A percentile compares a stretch with the other conserved stretches of the same genome.
Conservation (phyloP, 2,329 filamentous ascomycete species). For the Stylonectria norvegica region DNA sequence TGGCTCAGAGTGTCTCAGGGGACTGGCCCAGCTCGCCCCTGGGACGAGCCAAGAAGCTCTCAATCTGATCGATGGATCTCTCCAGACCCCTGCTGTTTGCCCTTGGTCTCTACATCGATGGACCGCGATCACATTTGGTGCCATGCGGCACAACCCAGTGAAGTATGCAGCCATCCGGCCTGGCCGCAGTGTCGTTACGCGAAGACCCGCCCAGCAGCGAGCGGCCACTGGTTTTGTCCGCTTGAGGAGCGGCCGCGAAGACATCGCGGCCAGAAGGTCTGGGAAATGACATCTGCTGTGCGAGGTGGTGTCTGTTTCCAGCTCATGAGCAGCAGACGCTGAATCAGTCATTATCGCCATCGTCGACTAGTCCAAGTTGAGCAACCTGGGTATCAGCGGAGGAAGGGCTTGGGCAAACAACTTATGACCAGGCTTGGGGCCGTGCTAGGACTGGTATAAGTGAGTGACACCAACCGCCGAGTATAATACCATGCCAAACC, state of each 20-base stretch:
- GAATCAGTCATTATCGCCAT: slow-evolving; percentile 10
- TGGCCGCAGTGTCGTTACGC: slow-evolving; percentile 7
- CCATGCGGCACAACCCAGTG: slow-evolving; percentile 12
- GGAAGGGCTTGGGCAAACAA: slow-evolving; percentile 17
- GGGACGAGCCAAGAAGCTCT: slow-evolving; percentile 16
- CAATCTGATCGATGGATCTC: slow-evolving; percentile 17
- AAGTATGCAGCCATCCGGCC: slow-evolving; percentile 4
- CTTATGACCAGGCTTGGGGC: slow-evolving; percentile 7
- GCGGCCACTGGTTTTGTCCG: slow-evolving; percentile 2
- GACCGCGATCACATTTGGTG: slow-evolving; percentile 8
- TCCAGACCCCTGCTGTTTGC: slow-evolving; percentile 10
- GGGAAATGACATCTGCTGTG: slow-evolving; percentile 24
- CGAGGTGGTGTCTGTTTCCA: slow-evolving; percentile 14
- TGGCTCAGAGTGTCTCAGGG: slow-evolving; percentile 8
- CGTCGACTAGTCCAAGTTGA: slow-evolving; percentile 12
- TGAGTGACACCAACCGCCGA: slow-evolving; percentile 20
- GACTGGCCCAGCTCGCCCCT: slow-evolving; percentile 9
- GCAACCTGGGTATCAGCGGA: slow-evolving; percentile 5
- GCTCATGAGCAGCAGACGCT: slow-evolving; percentile 8
- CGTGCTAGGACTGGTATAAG: slow-evolving; percentile 19
- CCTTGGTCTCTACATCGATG: slow-evolving; percentile 5
- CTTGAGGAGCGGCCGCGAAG: too few species aligned
- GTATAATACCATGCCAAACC: slow-evolving; percentile 22
- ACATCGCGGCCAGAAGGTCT: slow-evolving; percentile 3
- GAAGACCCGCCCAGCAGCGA: slow-evolving; percentile 11